phyloP scores from a whole-genome alignment of 1,284 basidiomycete genomes.

The Malassezia arunalokei region DNA sequence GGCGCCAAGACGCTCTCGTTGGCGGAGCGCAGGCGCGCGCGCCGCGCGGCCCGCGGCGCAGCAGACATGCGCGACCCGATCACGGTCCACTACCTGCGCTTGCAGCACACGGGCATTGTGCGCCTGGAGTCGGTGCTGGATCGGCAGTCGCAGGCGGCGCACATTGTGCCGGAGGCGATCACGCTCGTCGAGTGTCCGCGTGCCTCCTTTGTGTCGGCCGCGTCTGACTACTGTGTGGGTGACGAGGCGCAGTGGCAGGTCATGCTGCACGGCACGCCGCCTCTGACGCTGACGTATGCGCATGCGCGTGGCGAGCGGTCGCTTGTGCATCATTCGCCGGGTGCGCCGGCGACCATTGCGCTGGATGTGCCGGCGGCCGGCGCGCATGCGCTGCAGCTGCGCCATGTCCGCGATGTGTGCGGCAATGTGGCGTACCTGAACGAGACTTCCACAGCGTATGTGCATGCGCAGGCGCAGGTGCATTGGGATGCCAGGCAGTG shows the following conservation, averaged over 20 bases:
- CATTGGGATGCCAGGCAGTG: conserved; percentile 59
- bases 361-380: conserved; percentile 29
- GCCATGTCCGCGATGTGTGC: conserved; percentile 36
- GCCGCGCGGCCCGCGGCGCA: conserved; percentile 2
- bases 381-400: conserved; percentile 28
- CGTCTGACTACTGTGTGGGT: conserved; percentile 27
- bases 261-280: conserved; percentile 30
- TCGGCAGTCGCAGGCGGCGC: conserved; percentile 29
- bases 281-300: conserved; percentile 31
- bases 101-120: conserved; percentile 28
- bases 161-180: conserved; percentile 24
- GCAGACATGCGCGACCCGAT: not conserved
- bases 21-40: conserved; percentile 11
- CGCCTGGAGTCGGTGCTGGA: conserved; percentile 38
- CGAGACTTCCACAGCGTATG: conserved; percentile 49
- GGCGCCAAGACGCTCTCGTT: conserved; percentile 1
- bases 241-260: conserved; percentile 30
- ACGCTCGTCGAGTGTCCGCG: conserved; percentile 39
- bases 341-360: not conserved
- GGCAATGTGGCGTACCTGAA: conserved; percentile 24
- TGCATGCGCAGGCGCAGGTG: conserved; percentile 63
- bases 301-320: not conserved
- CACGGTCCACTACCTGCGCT: conserved; percentile 27
- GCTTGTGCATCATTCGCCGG: conserved; percentile 5
- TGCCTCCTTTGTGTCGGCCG: conserved; percentile 20